Conservation (phyloP, 257 asterid species). For the Rauvolfia tetraphylla region DNA sequence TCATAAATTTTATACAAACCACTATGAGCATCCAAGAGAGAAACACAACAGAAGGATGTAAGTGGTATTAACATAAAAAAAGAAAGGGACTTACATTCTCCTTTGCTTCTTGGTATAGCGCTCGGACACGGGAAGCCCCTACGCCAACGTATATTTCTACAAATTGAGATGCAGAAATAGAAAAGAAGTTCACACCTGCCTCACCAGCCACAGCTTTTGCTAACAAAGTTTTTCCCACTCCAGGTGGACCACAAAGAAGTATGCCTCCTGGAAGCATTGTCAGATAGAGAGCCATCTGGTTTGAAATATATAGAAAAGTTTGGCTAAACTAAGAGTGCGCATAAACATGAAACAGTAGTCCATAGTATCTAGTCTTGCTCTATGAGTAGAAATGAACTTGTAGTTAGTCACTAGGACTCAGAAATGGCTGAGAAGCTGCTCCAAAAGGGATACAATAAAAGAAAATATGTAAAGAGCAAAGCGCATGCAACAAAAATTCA, state of each 20-base stretch:
- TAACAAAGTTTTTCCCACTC: conserved; percentile 94
- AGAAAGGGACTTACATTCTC: conserved; percentile 58
- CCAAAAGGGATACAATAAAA: not conserved
- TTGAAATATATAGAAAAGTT: conserved; percentile 1
- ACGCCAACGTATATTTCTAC: conserved; percentile 97
- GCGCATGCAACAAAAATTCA: not conserved
- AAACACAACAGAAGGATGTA: conserved; percentile 6
- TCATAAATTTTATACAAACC: not conserved
- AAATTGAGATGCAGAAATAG: conserved; percentile 97
- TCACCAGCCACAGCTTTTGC: conserved; percentile 99
- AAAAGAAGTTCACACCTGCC: conserved; percentile 98
- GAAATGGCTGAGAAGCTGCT: not conserved
- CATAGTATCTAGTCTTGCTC: not conserved
- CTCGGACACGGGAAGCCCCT: conserved; percentile 98
- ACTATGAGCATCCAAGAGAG: conserved; percentile 1
- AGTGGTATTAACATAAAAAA: not conserved
- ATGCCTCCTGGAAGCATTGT: conserved; percentile 68
- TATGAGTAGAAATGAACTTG: not conserved
- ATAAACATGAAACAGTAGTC: not conserved
- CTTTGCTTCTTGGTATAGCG: conserved; percentile 96
- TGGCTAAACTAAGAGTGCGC: not conserved
- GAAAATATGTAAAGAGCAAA: not conserved
- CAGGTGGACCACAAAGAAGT: conserved; percentile 98
- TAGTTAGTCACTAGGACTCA: not conserved
- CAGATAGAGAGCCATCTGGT: conserved; percentile 14